phyloP scores from a whole-genome alignment of 2,329 filamentous ascomycete genomes.

The Akanthomyces muscarius region DNA sequence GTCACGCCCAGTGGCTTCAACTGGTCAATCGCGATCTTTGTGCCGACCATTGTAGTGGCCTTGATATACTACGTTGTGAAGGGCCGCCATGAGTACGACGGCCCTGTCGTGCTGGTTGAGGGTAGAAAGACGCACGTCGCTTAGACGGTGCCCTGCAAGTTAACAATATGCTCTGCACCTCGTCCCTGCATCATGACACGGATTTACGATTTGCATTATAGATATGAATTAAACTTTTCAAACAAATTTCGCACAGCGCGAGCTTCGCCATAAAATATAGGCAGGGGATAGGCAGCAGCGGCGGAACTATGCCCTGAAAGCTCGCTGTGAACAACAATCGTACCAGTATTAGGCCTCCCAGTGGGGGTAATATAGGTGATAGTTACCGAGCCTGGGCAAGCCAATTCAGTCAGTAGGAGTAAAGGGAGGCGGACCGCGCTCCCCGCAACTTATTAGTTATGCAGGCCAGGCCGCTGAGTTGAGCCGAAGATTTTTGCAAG shows the following conservation, averaged over 20 bases:
- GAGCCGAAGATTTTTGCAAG: neutral
- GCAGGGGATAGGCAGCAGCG: neutral
- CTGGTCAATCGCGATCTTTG: conserved; percentile 18
- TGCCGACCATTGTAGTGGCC: conserved; percentile 7
- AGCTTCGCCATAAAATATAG: neutral
- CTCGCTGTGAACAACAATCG: too few species aligned
- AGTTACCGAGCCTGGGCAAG: too few species aligned
- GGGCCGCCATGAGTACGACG: conserved; percentile 14
- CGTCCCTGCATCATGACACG: neutral
- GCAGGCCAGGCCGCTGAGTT: neutral
- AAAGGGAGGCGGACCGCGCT: neutral
- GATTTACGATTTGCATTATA: neutral
- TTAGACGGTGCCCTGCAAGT: neutral
- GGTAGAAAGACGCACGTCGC: conserved; percentile 6
- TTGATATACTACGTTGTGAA: conserved; percentile 16
- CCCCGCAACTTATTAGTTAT: neutral
- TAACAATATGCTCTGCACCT: neutral
- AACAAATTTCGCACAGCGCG: neutral
- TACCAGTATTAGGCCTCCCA: too few species aligned
- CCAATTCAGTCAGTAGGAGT: neutral
- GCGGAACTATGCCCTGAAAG: neutral
- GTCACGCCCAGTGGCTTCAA: conserved; percentile 19
- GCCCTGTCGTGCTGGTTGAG: conserved; percentile 18
- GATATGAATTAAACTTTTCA: neutral
- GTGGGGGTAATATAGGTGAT: too few species aligned